Percentiles rank a stretch among this genome's conserved stretches.
phyloP scores from a whole-genome alignment of 2,329 filamentous ascomycete genomes.

The Xylaria sp. region DNA sequence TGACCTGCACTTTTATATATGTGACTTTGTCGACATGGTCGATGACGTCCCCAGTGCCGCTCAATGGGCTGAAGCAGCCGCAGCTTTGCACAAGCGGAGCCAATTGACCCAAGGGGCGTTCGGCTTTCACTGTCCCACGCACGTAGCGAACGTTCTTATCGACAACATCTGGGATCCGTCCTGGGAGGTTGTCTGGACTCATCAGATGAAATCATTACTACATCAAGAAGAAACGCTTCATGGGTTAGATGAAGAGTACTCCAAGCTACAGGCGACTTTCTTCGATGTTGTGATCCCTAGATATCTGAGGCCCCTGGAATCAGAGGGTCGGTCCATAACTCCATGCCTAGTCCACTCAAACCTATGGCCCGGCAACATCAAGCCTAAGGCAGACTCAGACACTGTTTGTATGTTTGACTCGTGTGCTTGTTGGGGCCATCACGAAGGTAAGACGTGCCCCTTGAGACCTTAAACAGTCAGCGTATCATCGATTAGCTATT shows the following conservation, averaged over 20 bases:
- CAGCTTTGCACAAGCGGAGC: constrained; percentile 42
- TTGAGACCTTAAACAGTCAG: neutral
- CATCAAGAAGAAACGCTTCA: constrained; percentile 36
- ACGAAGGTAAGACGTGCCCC: constrained; percentile 39
- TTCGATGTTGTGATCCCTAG: constrained; percentile 43
- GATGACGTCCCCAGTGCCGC: constrained; percentile 40
- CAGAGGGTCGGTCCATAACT: constrained; percentile 39
- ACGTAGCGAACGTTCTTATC: constrained; percentile 28
- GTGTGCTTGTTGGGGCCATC: constrained; percentile 44
- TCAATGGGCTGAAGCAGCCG: constrained; percentile 39
- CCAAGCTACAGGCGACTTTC: constrained; percentile 34
- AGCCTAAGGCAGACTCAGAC: constrained; percentile 25
- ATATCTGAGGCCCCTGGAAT: constrained; percentile 43
- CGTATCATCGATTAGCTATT: neutral
- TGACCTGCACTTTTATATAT: constrained; percentile 44
- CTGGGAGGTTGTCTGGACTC: constrained; percentile 43
- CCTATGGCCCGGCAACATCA: constrained; percentile 46
- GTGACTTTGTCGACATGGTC: constrained; percentile 44
- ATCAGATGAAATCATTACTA: constrained; percentile 36
- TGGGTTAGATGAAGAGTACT: constrained; percentile 37
- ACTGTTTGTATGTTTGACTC: constrained; percentile 42
- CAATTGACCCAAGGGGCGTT: constrained; percentile 42
- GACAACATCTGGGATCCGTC: constrained; percentile 42
- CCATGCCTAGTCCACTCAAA: constrained; percentile 46
- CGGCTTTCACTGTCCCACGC: constrained; percentile 41